Conservation (phyloP, 176 grass and related monocot genomes). For the Chrysopogon serrulatus region DNA sequence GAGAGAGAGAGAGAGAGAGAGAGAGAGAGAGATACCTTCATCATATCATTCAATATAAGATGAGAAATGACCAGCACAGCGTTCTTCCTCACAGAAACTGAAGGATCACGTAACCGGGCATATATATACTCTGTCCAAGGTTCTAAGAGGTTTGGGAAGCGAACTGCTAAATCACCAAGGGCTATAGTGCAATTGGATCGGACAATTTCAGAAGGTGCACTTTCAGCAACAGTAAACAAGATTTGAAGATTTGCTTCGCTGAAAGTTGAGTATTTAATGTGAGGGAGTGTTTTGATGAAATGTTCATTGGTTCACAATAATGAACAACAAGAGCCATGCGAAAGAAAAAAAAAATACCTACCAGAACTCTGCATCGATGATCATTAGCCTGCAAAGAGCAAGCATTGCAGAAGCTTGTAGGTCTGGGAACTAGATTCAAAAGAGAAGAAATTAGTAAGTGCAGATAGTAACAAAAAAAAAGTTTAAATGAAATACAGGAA, state of each 20-base stretch:
- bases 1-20: not conserved
- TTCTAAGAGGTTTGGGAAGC: conserved; percentile 94
- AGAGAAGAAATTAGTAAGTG: not conserved
- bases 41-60: conserved; percentile 99
- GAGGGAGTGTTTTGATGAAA: not conserved
- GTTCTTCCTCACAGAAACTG: conserved; percentile 85
- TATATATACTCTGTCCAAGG: conserved; percentile 97
- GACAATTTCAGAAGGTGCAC: conserved; percentile 60
- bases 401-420: conserved; percentile 91
- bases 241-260: conserved; percentile 94
- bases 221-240: conserved; percentile 86
- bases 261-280: conserved; percentile 27
- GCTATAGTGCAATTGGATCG: conserved; percentile 93
- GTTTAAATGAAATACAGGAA: conserved; percentile 11
- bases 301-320: not conserved
- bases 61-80: conserved; percentile 95
- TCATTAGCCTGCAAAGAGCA: conserved; percentile 93
- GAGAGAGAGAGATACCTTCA: conserved; percentile 69
- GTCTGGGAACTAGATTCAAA: conserved; percentile 61
- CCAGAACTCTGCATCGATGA: conserved; percentile 89
- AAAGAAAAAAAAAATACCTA: conserved; percentile 26
- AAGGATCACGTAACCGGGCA: conserved; percentile 69
- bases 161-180: conserved; percentile 85
- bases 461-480: not conserved
- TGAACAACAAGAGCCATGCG: not conserved